Percentiles rank a stretch among this genome's conserved stretches.
phyloP scores from a whole-genome alignment of 192 early-diverging fungal species.

The Umbelopsis ramanniana region DNA sequence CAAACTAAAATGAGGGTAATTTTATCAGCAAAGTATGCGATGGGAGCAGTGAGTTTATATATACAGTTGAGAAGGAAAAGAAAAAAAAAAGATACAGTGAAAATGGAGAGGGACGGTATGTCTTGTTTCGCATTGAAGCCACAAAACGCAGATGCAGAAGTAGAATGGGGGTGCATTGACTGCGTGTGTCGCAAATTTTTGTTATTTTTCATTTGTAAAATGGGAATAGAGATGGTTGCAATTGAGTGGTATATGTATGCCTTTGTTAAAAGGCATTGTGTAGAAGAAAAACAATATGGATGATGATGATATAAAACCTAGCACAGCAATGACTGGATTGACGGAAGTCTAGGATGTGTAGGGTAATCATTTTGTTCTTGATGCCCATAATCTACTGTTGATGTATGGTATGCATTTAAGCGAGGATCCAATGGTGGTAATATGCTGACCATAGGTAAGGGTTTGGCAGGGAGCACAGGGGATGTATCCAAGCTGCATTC shows the following conservation, averaged over 20 bases:
- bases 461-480: not conserved
- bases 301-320: not conserved
- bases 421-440: constrained; percentile 11
- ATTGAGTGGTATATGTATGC: constrained; percentile 4
- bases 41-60: no score
- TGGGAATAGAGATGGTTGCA: not conserved
- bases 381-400: not conserved
- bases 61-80: no score
- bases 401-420: not conserved
- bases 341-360: constrained; percentile 13
- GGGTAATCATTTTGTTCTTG: not conserved
- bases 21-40: no score
- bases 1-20: no score
- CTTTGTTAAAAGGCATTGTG: not conserved
- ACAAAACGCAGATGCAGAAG: not conserved
- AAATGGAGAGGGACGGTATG: not conserved
- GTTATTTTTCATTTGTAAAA: not conserved
- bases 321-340: not conserved
- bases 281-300: not conserved
- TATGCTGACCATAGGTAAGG: not conserved
- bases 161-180: not conserved
- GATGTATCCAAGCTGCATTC: constrained; percentile 17
- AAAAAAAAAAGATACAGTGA: not conserved
- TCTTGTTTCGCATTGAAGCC: not conserved
- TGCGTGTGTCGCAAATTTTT: not conserved